These are phyloP conservation scores for Postia placenta DNA, from an alignment of 768 basidiomycete genomes.

Conservation along the genomic window DNA sequence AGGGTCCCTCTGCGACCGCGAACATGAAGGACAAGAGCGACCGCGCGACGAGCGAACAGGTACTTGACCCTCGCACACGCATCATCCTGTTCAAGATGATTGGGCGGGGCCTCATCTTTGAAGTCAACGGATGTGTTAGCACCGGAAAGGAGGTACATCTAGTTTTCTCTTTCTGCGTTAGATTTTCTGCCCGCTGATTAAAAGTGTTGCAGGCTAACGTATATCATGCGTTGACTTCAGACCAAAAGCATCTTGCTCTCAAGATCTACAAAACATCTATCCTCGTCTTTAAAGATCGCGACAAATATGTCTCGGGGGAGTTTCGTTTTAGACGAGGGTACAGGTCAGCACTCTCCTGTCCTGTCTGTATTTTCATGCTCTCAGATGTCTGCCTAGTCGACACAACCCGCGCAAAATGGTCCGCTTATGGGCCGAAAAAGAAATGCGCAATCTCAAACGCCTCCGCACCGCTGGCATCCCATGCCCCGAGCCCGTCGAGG, in stretches of 20 bases:
- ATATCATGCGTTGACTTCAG: slow-evolving; percentile 74
- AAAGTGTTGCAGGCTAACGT: slow-evolving; percentile 76
- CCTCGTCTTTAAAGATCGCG: slow-evolving; percentile 94
- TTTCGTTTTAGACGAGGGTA: slow-evolving; percentile 92
- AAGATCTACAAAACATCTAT: slow-evolving; percentile 99
- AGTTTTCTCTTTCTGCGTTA: neutral
- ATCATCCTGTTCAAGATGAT: slow-evolving; percentile 96
- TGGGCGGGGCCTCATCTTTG: slow-evolving; percentile 77
- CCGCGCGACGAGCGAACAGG: slow-evolving; percentile 94
- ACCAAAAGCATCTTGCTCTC: slow-evolving; percentile 66
- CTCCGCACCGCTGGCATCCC: slow-evolving; percentile 76
- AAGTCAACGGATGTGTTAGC: slow-evolving; percentile 93
- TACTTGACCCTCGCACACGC: slow-evolving; percentile 92
- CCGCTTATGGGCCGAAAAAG: slow-evolving; percentile 97
- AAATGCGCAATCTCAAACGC: slow-evolving; percentile 92
- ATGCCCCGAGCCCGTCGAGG: slow-evolving; percentile 87
- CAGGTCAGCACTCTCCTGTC: slow-evolving; percentile 25
- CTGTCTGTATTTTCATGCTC: slow-evolving; percentile 4
- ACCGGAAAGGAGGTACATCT: slow-evolving; percentile 90
- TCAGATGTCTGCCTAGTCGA: slow-evolving; percentile 33
- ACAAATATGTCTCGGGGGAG: slow-evolving; percentile 93
- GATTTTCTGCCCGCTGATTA: neutral
- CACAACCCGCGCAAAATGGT: slow-evolving; percentile 99
- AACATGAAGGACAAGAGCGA: slow-evolving; percentile 95
- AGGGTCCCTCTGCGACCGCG: slow-evolving; percentile 83